A percentile compares a stretch with the other conserved stretches of the same genome.
phyloP scores from a whole-genome alignment of 345 rosid genomes.

The Combretum micranthum region DNA sequence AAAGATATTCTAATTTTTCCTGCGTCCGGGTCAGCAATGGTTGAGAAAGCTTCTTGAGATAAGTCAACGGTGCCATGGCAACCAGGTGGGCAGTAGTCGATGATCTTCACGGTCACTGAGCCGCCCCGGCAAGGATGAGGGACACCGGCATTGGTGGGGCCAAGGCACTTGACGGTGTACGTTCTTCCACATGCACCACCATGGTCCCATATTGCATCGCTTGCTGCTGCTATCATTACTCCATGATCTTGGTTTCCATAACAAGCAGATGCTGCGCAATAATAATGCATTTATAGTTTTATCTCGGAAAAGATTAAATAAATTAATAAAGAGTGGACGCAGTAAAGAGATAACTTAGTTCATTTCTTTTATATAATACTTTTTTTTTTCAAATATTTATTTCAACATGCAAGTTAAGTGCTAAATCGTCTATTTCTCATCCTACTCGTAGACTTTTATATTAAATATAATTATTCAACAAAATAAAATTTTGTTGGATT shows the following conservation, averaged over 20 bases:
- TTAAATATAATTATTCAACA: too few relatives aligned
- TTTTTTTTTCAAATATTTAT: too few relatives aligned
- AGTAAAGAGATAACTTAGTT: too few relatives aligned
- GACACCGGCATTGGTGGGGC: slow-evolving; percentile 19
- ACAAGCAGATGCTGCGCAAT: slow-evolving; percentile 37
- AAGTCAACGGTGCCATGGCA: slow-evolving; percentile 35
- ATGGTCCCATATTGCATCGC: slow-evolving; percentile 35
- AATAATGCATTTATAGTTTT: too few relatives aligned
- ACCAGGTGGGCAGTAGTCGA: slow-evolving; percentile 27
- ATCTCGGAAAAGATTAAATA: too few relatives aligned
- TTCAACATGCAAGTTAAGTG: too few relatives aligned
- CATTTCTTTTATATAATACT: too few relatives aligned
- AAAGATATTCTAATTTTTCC: slow-evolving; percentile 23
- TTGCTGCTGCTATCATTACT: slow-evolving; percentile 41
- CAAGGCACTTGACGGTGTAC: slow-evolving; percentile 32
- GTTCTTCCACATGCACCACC: slow-evolving; percentile 35
- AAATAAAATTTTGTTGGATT: too few relatives aligned
- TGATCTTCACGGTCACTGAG: slow-evolving; percentile 26
- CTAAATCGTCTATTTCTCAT: too few relatives aligned
- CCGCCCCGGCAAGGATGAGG: slow-evolving; percentile 33
- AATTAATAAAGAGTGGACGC: too few relatives aligned
- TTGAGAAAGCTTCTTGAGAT: slow-evolving; percentile 38
- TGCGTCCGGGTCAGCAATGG: slow-evolving; percentile 34
- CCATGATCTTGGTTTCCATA: slow-evolving; percentile 13
- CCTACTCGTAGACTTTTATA: too few relatives aligned